Evolutionary conservation across 495 filamentous ascomycete species (phyloP), one percentile per base, ranked within the genome.

Genomic region (Massariosphaeria phaeospora): DNA sequence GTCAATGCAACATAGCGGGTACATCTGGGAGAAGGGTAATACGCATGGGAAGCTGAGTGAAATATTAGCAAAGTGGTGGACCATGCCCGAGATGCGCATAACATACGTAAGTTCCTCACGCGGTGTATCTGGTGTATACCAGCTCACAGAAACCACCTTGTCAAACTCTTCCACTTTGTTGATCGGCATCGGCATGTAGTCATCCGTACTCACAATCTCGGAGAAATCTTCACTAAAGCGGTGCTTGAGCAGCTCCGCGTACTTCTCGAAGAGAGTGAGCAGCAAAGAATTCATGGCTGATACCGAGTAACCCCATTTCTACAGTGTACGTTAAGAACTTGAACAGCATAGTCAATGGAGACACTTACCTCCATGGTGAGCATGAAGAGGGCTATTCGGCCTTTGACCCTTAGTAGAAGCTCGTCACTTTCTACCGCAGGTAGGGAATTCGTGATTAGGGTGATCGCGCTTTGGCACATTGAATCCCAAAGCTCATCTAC

Each of bases 171-270:
- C 90, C n/a, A 76, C 59, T 21, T 83, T 87, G 54, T 86, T 83
- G 62, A 96, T 94, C 5, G 87, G 84, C 94, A 99, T 97, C 17
- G 94, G 94, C 91, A 97, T 96, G 70, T 97, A 99, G 67, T 99
- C 93, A 67, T 99, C 93, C 11, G 89, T 95, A 10, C 84, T 87
- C 24, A 99, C 89, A 68, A 96, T 95, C 83, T 93, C 90, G 68
- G 88, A 84, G 67, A 99, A 97, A 67, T 95, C 89, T 47, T 90
- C 85, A 65, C 86, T 90, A 52, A 96, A 99, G 39, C 89, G 79
- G 53, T 77, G 82, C 68, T 96, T 94, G 31, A 97, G 78, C n/a
- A 96, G 74, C 59, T 91, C 85, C 2, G 90, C 86, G 67, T 97
- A 97, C 70, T 91, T 96, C 51, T 86, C 81, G 65, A 99, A 99